Conservation (phyloP, 2,329 filamentous ascomycete genomes). For the Neofusicoccum cordaticola region DNA sequence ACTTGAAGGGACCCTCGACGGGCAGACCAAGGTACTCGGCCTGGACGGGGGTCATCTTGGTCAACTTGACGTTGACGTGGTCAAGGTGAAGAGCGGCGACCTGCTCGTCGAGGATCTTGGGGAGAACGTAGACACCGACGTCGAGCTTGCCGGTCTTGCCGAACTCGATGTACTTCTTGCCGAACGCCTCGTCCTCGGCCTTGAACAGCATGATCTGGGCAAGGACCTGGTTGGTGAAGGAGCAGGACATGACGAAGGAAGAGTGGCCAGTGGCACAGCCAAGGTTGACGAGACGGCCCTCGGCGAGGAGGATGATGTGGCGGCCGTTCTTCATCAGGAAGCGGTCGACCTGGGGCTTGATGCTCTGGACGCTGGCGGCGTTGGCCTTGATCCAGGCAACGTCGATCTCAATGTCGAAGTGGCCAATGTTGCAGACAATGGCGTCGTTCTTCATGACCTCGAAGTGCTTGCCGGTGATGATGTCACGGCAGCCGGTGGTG, state of each 20-base stretch:
- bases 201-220: constrained; percentile 99
- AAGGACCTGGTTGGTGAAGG: constrained; percentile 99
- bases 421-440: constrained; percentile 99
- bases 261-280: constrained; percentile 99
- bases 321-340: constrained; percentile 90
- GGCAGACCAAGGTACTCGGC: constrained; percentile 91
- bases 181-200: constrained; percentile 80
- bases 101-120: constrained; percentile 99
- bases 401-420: constrained; percentile 99
- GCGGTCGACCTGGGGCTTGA: constrained; percentile 99
- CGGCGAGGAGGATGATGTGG: constrained; percentile 97
- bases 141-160: constrained; percentile 87
- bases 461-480: constrained; percentile 88
- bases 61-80: constrained; percentile 93
- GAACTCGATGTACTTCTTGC: constrained; percentile 94
- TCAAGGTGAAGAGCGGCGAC: constrained; percentile 89
- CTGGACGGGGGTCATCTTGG: constrained; percentile 79
- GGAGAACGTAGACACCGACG: constrained; percentile 90
- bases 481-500: constrained; percentile 98
- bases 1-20: constrained; percentile 90
- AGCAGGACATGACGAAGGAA: constrained; percentile 99
- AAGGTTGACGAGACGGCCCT: constrained; percentile 98
- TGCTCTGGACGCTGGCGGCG: constrained; percentile 89
- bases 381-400: constrained; percentile 99
- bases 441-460: constrained; percentile 94